Evolutionary conservation across 1,139 yeast species (phyloP).

Genomic region (Hansenula sp.): DNA sequence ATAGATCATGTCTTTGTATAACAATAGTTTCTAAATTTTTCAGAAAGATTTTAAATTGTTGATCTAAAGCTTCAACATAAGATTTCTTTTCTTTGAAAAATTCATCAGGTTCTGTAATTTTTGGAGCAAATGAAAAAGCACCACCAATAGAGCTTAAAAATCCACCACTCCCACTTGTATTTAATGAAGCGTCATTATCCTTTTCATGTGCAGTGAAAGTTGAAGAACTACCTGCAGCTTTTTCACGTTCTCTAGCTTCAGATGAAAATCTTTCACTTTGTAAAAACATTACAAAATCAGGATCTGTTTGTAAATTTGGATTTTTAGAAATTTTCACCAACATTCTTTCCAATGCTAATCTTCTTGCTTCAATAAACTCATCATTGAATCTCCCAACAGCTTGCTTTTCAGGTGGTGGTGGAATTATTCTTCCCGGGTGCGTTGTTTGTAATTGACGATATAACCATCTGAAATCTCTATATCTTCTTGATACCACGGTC

Average conservation of each 20-base stretch:
- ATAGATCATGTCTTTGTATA: slow-evolving; percentile 71
- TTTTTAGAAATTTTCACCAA: slow-evolving; percentile 60
- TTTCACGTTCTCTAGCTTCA: slow-evolving; percentile 55
- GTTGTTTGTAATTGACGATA: slow-evolving; percentile 83
- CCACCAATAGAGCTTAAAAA: slow-evolving; percentile 27
- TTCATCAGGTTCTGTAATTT: slow-evolving; percentile 74
- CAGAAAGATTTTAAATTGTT: slow-evolving; percentile 65
- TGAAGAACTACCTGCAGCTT: slow-evolving; percentile 48
- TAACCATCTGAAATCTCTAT: slow-evolving; percentile 82
- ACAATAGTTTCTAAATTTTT: slow-evolving; percentile 74
- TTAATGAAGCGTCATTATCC: slow-evolving; percentile 21
- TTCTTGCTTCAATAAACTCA: slow-evolving; percentile 81
- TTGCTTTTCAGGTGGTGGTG: slow-evolving; percentile 97
- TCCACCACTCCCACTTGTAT: slow-evolving; percentile 23
- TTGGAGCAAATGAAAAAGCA: slow-evolving; percentile 47
- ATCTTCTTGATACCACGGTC: slow-evolving; percentile 65
- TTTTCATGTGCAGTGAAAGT: slow-evolving; percentile 32
- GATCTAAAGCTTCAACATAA: slow-evolving; percentile 70
- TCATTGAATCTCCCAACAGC: slow-evolving; percentile 86
- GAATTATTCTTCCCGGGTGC: slow-evolving; percentile 88
- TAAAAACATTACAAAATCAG: slow-evolving; percentile 74
- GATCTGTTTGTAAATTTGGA: slow-evolving; percentile 58
- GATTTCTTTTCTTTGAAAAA: slow-evolving; percentile 68
- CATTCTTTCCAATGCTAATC: slow-evolving; percentile 89
- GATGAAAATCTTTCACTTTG: slow-evolving; percentile 69